phyloP scores from a whole-genome alignment of 495 filamentous ascomycete species.

The Immersiella caudata region DNA sequence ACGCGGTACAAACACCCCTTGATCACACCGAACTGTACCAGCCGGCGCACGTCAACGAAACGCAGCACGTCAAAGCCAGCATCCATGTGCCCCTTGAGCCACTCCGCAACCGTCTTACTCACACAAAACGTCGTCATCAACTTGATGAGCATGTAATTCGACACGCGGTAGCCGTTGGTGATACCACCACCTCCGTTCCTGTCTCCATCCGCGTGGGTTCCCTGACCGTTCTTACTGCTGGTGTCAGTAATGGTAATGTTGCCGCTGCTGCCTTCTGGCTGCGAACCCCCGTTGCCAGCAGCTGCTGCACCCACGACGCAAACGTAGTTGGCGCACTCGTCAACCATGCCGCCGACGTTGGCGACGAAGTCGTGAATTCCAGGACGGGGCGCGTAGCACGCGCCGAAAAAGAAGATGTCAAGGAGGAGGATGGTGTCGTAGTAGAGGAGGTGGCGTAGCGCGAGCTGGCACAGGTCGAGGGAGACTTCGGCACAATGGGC shows the following conservation, averaged over 20 bases:
- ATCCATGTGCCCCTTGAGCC: constrained; percentile 71
- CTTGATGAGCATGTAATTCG: constrained; percentile 59
- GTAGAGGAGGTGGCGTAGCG: constrained; percentile 84
- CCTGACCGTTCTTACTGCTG: background rate
- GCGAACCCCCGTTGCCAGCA: background rate
- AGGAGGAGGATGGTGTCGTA: constrained; percentile 85
- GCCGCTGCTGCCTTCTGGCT: background rate
- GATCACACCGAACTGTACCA: constrained; percentile 94
- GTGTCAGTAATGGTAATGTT: background rate
- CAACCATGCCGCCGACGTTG: constrained; percentile 68
- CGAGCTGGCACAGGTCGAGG: constrained; percentile 77
- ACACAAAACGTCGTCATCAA: constrained; percentile 80
- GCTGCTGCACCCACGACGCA: constrained; percentile 38
- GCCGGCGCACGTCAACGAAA: constrained; percentile 81
- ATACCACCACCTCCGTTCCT: constrained; percentile 15
- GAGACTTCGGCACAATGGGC: constrained; percentile 82
- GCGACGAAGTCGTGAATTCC: constrained; percentile 74
- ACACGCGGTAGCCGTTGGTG: constrained; percentile 35
- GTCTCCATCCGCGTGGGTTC: constrained; percentile 1
- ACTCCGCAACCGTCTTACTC: constrained; percentile 78
- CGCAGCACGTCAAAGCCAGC: constrained; percentile 59
- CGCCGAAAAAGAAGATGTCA: constrained; percentile 90
- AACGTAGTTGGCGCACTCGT: constrained; percentile 85
- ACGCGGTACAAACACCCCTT: constrained; percentile 94
- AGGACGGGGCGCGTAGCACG: constrained; percentile 82